phyloP scores from a whole-genome alignment of 1,139 yeast species.

The Scheffersomyces segobiensis region DNA sequence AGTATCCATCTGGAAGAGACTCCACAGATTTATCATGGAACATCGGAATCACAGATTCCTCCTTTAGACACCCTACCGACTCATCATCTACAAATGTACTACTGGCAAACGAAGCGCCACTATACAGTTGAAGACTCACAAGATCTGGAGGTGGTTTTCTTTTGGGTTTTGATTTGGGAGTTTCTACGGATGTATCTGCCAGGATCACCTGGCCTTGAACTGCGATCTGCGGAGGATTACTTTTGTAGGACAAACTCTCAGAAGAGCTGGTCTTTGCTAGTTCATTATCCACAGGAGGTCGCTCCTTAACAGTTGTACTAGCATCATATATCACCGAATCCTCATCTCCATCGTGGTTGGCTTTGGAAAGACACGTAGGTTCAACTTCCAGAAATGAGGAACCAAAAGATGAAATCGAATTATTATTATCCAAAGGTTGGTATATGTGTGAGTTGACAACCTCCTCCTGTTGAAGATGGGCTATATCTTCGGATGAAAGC shows the following conservation, averaged over 20 bases:
- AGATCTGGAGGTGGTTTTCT: constrained; percentile 23
- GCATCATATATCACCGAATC: neutral
- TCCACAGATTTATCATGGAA: neutral
- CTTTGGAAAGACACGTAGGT: neutral
- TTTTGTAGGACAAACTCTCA: neutral
- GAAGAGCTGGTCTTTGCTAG: neutral
- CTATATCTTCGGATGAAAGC: neutral
- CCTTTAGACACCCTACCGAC: constrained; percentile 2
- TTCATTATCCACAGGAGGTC: neutral
- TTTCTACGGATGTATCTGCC: neutral
- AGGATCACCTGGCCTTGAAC: neutral
- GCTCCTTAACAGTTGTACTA: neutral
- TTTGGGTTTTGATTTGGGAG: constrained; percentile 11
- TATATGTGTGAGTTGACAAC: neutral
- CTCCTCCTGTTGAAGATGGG: neutral
- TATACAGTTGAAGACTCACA: neutral
- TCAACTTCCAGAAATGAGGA: constrained; percentile 11
- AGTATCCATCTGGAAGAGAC: neutral
- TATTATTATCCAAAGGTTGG: constrained; percentile 5
- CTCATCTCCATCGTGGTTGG: neutral
- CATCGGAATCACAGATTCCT: neutral
- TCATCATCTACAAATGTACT: neutral
- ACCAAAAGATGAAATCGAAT: constrained; percentile 15
- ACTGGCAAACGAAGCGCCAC: constrained; percentile 2
- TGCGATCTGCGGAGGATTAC: neutral